Evolutionary conservation across 371 early-diverging fungal species (phyloP).

Genomic region (Apophysomyces variabilis): DNA sequence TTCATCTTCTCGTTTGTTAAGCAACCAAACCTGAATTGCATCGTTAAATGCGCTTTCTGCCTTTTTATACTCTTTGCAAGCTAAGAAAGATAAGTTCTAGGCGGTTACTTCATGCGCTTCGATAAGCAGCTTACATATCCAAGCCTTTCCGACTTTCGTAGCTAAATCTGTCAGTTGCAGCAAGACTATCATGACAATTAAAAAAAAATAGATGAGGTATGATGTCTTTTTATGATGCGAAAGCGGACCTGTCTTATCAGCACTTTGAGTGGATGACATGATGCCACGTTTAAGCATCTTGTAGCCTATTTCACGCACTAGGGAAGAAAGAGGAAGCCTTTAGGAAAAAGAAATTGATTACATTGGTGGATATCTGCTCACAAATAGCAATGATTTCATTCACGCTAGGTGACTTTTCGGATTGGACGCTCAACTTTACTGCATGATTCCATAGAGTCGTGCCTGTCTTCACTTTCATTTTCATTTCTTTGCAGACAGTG

Average conservation of each 20-base stretch:
- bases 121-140: neutral
- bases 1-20: neutral
- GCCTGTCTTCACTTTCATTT: neutral
- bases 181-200: neutral
- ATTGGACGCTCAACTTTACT: neutral
- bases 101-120: too few species aligned
- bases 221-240: too few species aligned
- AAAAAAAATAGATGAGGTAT: neutral
- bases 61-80: neutral
- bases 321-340: neutral
- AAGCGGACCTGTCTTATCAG: neutral
- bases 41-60: neutral
- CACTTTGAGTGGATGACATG: neutral
- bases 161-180: neutral
- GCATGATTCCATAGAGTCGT: neutral
- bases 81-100: neutral
- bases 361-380: neutral
- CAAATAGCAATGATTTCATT: neutral
- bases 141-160: neutral
- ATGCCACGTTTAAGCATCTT: neutral
- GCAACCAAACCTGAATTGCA: neutral
- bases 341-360: too few species aligned
- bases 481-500: neutral
- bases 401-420: neutral
- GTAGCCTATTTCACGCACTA: constrained; percentile 3